Percentiles rank a stretch among this genome's conserved stretches.
These are phyloP conservation scores for Penicillium flavigenum DNA, from an alignment of 495 filamentous ascomycete genomes.

Conservation along the genomic window DNA sequence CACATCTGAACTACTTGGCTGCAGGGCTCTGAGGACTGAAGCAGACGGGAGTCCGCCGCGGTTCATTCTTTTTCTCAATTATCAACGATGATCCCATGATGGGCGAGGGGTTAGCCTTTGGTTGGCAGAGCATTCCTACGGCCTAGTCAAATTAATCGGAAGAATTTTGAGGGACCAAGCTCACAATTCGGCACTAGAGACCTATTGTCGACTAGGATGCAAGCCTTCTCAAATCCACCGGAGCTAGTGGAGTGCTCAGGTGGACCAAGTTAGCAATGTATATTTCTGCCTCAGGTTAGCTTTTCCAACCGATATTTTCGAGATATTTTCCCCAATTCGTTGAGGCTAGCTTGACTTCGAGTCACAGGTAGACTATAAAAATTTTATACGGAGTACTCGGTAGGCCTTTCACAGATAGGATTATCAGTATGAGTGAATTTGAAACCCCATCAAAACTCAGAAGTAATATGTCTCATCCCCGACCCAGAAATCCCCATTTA, in stretches of 20 bases:
- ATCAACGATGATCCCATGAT: neutral
- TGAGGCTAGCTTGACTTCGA: neutral
- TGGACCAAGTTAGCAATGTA: neutral
- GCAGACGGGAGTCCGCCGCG: neutral
- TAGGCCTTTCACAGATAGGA: neutral
- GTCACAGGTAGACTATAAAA: neutral
- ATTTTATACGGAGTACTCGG: neutral
- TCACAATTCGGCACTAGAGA: neutral
- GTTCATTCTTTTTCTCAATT: too few relatives aligned
- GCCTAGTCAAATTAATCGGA: neutral
- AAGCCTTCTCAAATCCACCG: neutral
- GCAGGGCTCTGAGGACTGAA: neutral
- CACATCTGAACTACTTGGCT: neutral
- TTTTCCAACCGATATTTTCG: neutral
- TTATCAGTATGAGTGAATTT: neutral
- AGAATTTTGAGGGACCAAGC: neutral
- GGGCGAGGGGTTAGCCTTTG: neutral
- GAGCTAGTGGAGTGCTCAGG: neutral
- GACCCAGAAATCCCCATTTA: neutral
- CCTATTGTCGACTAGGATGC: neutral
- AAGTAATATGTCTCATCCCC: neutral
- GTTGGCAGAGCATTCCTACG: too few relatives aligned
- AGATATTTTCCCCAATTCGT: neutral
- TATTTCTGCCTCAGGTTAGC: neutral
- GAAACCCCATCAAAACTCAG: neutral